Conservation (phyloP, 441 rosid species). For the Adansonia rubrostipa region DNA sequence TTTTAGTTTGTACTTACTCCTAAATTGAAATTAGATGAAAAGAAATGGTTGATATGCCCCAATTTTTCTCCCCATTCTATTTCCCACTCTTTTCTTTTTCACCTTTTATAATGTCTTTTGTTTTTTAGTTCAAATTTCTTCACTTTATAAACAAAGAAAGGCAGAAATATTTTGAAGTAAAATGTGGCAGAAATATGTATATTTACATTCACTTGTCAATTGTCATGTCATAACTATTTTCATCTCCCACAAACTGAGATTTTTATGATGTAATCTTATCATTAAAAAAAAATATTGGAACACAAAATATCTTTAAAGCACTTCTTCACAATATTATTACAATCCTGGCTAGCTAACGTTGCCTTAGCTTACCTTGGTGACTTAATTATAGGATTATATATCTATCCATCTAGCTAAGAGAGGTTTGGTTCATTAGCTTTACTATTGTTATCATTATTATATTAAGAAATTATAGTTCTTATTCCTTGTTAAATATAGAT, state of each 20-base stretch:
- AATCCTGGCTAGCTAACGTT: not conserved
- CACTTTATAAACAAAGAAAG: not conserved
- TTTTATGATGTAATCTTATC: not conserved
- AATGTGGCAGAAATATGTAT: not conserved
- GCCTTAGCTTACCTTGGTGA: not conserved
- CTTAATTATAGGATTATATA: not conserved
- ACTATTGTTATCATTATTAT: not conserved
- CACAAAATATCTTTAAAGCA: not conserved
- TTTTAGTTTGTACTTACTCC: constrained; percentile 20
- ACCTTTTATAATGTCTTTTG: not conserved
- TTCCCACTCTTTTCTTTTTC: not conserved
- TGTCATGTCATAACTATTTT: constrained; percentile 16
- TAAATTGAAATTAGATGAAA: not conserved
- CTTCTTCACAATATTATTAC: not conserved
- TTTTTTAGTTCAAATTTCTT: not conserved
- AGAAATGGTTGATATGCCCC: not conserved
- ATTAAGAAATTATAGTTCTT: not conserved
- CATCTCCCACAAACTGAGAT: not conserved
- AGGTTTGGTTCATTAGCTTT: constrained; percentile 8
- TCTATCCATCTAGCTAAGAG: not conserved
- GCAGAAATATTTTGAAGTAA: not conserved
- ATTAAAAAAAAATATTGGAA: too few species aligned
- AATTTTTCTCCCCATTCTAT: constrained; percentile 3
- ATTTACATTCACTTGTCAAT: not conserved
- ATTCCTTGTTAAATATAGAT: not conserved